These are phyloP conservation scores for Aspergillus biplanus DNA, from an alignment of 495 filamentous ascomycete species.

Conservation along the genomic window DNA sequence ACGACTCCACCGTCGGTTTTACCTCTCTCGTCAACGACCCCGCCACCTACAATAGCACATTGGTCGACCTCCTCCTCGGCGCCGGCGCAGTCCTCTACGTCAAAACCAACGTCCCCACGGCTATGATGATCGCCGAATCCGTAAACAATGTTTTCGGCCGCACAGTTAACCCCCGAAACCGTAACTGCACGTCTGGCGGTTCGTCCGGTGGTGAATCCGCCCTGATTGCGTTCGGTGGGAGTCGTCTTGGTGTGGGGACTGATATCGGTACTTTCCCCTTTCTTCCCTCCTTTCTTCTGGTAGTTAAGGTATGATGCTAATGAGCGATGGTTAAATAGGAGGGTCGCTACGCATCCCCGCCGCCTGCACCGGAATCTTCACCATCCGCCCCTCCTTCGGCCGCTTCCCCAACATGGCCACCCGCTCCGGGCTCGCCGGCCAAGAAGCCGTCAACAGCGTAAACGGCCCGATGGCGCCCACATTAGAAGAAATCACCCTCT, in stretches of 20 bases:
- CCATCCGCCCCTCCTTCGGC: slow-evolving; percentile 17
- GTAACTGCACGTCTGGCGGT: slow-evolving; percentile 10
- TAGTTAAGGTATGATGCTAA: neutral
- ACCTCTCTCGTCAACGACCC: slow-evolving; percentile 27
- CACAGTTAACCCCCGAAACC: slow-evolving; percentile 16
- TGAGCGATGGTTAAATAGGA: slow-evolving; percentile 3
- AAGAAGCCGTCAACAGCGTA: slow-evolving; percentile 14
- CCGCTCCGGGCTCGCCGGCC: slow-evolving; percentile 18
- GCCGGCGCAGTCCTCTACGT: slow-evolving; percentile 21
- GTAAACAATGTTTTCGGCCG: slow-evolving; percentile 20
- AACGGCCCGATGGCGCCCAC: slow-evolving; percentile 14
- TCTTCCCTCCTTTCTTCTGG: neutral
- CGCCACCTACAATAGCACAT: slow-evolving; percentile 22
- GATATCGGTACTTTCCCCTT: slow-evolving; percentile 6
- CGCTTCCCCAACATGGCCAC: slow-evolving; percentile 17
- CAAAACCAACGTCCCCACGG: slow-evolving; percentile 23
- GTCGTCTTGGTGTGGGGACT: slow-evolving; percentile 16
- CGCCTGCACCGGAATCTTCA: slow-evolving; percentile 20
- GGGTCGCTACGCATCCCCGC: slow-evolving; percentile 18
- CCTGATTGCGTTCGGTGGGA: slow-evolving; percentile 17
- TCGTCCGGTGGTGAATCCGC: slow-evolving; percentile 14
- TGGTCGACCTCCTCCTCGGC: slow-evolving; percentile 18
- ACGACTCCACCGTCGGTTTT: slow-evolving; percentile 28
- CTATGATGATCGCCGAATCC: slow-evolving; percentile 19
- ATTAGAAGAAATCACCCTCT: slow-evolving; percentile 14